These are phyloP conservation scores for Viridothelium virens DNA, from an alignment of 495 filamentous ascomycete species.

Conservation along the genomic window DNA sequence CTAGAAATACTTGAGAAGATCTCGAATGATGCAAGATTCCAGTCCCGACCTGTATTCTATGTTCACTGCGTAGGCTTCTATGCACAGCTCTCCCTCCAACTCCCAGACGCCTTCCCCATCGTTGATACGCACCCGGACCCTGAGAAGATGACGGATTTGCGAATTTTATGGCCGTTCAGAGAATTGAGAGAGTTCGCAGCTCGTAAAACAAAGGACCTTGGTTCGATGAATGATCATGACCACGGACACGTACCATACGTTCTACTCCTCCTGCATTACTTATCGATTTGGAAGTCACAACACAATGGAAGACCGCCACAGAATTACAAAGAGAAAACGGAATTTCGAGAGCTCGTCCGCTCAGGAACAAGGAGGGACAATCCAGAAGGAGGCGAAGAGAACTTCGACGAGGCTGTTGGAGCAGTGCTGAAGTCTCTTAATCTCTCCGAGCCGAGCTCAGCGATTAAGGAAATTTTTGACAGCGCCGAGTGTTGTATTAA, in stretches of 20 bases:
- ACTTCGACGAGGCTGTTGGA: slow-evolving; percentile 85
- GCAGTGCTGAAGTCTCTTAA: slow-evolving; percentile 81
- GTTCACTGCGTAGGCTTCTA: slow-evolving; percentile 84
- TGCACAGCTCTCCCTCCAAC: slow-evolving; percentile 68
- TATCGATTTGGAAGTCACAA: slow-evolving; percentile 70
- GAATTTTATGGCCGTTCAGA: slow-evolving; percentile 79
- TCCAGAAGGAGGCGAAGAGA: slow-evolving; percentile 88
- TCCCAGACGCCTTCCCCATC: slow-evolving; percentile 76
- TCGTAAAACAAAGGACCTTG: slow-evolving; percentile 57
- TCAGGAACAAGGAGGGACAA: slow-evolving; percentile 60
- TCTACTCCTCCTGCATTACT: slow-evolving; percentile 73
- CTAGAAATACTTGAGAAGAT: slow-evolving; percentile 49
- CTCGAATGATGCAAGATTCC: slow-evolving; percentile 48
- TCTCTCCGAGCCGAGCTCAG: slow-evolving; percentile 54
- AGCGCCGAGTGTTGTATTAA: slow-evolving; percentile 45
- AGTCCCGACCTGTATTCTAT: slow-evolving; percentile 67
- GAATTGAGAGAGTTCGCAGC: slow-evolving; percentile 61
- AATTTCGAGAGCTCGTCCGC: slow-evolving; percentile 63
- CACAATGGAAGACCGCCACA: slow-evolving; percentile 63
- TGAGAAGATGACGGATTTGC: slow-evolving; percentile 74
- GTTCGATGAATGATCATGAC: slow-evolving; percentile 65
- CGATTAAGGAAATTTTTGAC: slow-evolving; percentile 69
- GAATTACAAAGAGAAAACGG: slow-evolving; percentile 79
- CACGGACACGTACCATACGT: slow-evolving; percentile 93
- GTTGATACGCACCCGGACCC: slow-evolving; percentile 95